phyloP scores from a whole-genome alignment of 2,329 filamentous ascomycete species.

The Phyllosticta citriasiana region DNA sequence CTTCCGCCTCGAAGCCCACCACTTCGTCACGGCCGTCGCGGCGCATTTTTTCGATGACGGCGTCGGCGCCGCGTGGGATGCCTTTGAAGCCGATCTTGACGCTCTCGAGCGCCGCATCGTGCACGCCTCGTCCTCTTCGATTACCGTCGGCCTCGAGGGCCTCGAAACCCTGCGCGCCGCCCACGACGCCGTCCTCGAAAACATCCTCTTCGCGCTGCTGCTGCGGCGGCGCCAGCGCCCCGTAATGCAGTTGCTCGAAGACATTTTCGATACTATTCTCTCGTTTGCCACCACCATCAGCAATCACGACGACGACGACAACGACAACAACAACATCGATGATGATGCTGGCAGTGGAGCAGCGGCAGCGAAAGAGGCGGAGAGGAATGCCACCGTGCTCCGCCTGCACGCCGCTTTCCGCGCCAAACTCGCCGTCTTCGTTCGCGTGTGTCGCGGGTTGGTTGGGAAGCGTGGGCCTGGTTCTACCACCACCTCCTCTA shows the following conservation, averaged over 20 bases:
- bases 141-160: slow-evolving; percentile 44
- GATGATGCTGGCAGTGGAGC: not conserved
- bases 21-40: slow-evolving; percentile 64
- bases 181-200: slow-evolving; percentile 64
- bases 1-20: slow-evolving; percentile 67
- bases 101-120: slow-evolving; percentile 50
- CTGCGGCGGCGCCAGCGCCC: slow-evolving; percentile 66
- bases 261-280: slow-evolving; percentile 64
- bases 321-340: slow-evolving; percentile 19
- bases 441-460: slow-evolving; percentile 59
- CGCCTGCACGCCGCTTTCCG: slow-evolving; percentile 55
- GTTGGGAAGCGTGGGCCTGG: slow-evolving; percentile 48
- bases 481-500: slow-evolving; percentile 20
- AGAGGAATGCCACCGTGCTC: slow-evolving; percentile 47
- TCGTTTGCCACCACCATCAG: slow-evolving; percentile 44
- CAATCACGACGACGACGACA: slow-evolving; percentile 14
- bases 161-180: slow-evolving; percentile 57
- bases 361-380: slow-evolving; percentile 18
- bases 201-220: slow-evolving; percentile 63
- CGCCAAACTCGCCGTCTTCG: slow-evolving; percentile 64
- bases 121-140: slow-evolving; percentile 26
- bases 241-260: slow-evolving; percentile 62
- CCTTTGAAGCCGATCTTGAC: slow-evolving; percentile 57
- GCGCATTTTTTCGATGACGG: slow-evolving; percentile 74
- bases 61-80: slow-evolving; percentile 61